Conservation (phyloP, 148 eudicot species). For the Drosera capensis region DNA sequence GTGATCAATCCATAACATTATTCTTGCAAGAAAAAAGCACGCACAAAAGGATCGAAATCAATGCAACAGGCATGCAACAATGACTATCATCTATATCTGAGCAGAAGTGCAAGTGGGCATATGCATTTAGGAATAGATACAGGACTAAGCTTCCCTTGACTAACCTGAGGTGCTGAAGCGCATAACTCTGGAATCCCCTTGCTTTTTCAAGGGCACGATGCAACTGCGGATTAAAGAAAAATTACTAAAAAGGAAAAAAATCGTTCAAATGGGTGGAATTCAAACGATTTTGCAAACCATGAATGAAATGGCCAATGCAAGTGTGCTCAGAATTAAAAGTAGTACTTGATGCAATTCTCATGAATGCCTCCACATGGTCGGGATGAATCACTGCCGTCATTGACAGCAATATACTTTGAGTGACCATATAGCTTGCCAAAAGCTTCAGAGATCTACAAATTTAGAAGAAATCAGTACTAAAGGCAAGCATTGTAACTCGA, state of each 20-base stretch:
- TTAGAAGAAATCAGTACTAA: no score
- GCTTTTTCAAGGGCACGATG: constrained; percentile 58
- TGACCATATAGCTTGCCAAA: constrained; percentile 88
- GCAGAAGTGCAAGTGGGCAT: background rate
- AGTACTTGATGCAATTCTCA: constrained; percentile 80
- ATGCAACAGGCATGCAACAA: no score
- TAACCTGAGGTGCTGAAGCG: constrained; percentile 94
- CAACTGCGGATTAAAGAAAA: constrained; percentile 26
- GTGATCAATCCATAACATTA: no score
- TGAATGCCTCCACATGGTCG: constrained; percentile 40
- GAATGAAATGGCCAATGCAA: background rate
- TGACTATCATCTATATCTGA: no score
- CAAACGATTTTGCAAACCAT: background rate
- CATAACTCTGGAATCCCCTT: constrained; percentile 25
- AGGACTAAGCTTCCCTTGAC: background rate
- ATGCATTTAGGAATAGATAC: background rate
- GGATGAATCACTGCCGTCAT: constrained; percentile 31
- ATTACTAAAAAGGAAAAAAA: background rate
- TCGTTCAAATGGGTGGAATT: background rate
- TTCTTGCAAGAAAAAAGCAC: no score
- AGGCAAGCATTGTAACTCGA: background rate
- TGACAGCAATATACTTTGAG: constrained; percentile 44
- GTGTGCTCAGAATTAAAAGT: no score
- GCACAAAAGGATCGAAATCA: no score
- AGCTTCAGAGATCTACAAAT: constrained; percentile 80